Base-by-base conservation (phyloP, 768 basidiomycete genomes). In the Amanita inopinata region DNA sequence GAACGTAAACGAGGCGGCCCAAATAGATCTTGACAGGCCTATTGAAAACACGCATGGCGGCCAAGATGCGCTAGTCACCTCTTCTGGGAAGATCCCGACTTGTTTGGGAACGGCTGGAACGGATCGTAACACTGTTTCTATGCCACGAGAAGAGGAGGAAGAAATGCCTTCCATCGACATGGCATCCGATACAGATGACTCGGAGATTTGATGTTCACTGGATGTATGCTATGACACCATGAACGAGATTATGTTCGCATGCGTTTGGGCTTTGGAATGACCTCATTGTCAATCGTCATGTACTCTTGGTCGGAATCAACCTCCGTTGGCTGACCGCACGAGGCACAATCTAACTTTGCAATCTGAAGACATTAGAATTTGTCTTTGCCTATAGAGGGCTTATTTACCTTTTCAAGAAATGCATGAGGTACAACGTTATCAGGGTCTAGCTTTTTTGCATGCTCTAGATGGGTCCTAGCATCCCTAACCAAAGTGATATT, bases 161-260 rank as follows among this genome's bases (percentile, higher is more conserved):
- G 74, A 76, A 34, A 78, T 92, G 67, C 88, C 88, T 2, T 53
- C 66, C 8, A 88, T 92, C 27, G 73, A 89, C 55, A 64, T 87
- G 66, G 78, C 71, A 30, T 89, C 87, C 1, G 87, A 90, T 58
- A 83, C 85, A 3, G 88, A 89, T 31, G 64, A 63, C 23, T 73
- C 73, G 24, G 65, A 54, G 10, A 20, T 1, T 19, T 44, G 27
- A 44, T 18, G n/a, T 8, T 28, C 14, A 10, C 10, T 19, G 8
- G 24, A 7, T 31, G 6, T 14, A 7, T 12, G 24, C 4, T 17
- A 14, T 2, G 33, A 46, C 23, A 19, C 25, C 31, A 30, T 10
- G 23, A 35, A 12, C 12, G 5, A 19, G 20, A 43, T 46, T 42
- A 49, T 34, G 48, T 48, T 19, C 66, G 64, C 22, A 59, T 51